Evolutionary conservation across 176 grass and related monocot genomes (phyloP).

Genomic region (maize (Zea mays)): DNA sequence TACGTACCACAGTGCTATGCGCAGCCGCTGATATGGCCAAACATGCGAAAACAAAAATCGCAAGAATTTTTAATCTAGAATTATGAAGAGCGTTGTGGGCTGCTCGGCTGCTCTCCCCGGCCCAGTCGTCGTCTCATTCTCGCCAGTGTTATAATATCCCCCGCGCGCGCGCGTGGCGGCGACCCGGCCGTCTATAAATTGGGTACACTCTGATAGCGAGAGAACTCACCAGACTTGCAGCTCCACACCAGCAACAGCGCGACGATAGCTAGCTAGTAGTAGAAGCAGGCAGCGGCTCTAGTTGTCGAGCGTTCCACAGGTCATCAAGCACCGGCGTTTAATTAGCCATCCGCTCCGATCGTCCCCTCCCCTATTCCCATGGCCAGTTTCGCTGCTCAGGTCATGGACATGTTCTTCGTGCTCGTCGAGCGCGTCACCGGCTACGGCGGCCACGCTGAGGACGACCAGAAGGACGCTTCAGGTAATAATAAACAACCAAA

Average conservation of each 20-base stretch:
- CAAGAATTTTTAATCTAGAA: too few relatives aligned
- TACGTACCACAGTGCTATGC: too few relatives aligned
- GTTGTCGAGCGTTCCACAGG: not conserved
- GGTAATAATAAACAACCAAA: not conserved
- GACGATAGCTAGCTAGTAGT: too few relatives aligned
- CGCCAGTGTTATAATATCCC: too few relatives aligned
- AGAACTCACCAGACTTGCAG: not conserved
- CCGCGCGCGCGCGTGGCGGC: not conserved
- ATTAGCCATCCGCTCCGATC: too few relatives aligned
- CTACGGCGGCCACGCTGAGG: not conserved
- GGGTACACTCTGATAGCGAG: not conserved
- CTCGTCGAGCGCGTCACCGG: constrained; percentile 28
- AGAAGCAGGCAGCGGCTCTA: too few relatives aligned
- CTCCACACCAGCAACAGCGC: not conserved
- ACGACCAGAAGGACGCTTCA: not conserved
- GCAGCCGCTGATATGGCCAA: too few relatives aligned
- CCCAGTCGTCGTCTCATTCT: too few relatives aligned
- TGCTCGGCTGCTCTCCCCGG: too few relatives aligned
- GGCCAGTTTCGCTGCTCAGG: constrained; percentile 44
- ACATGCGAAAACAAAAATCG: too few relatives aligned
- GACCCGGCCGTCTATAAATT: not conserved
- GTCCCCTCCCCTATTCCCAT: not conserved
- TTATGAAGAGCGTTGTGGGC: too few relatives aligned
- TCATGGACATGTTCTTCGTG: constrained; percentile 36
- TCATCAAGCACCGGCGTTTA: not conserved